These are phyloP conservation scores for Cutaneotrichosporon cyanovorans DNA, from an alignment of 1,284 basidiomycete genomes.

Conservation along the genomic window DNA sequence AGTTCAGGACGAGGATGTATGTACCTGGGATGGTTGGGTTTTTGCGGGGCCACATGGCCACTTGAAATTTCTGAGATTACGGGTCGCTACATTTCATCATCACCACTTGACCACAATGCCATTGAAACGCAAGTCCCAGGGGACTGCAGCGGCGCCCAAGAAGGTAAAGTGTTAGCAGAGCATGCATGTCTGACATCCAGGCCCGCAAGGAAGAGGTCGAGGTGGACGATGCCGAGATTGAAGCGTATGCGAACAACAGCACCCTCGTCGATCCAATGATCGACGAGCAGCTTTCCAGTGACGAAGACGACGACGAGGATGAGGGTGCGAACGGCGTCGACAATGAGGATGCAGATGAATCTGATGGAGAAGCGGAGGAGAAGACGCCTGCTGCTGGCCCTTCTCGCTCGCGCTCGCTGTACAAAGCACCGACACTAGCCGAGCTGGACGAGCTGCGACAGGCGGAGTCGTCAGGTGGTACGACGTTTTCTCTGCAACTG, in stretches of 20 bases:
- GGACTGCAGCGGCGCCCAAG: conserved; percentile 2
- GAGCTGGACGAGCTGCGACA: conserved; percentile 56
- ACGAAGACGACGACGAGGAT: conserved; percentile 16
- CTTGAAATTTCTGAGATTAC: conserved; percentile 9
- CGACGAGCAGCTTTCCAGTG: conserved; percentile 15
- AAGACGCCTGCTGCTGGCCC: conserved; percentile 27
- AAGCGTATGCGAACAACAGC: conserved; percentile 7
- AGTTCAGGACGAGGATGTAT: background rate
- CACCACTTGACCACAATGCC: conserved; percentile 11
- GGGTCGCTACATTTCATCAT: background rate
- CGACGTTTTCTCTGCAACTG: conserved; percentile 52
- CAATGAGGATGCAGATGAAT: conserved; percentile 31
- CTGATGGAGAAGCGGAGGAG: conserved; percentile 31
- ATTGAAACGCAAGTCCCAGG: conserved; percentile 13
- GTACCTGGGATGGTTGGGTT: no score
- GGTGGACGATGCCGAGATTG: conserved; percentile 17
- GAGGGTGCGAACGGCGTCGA: conserved; percentile 1
- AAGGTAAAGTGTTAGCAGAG: conserved; percentile 17
- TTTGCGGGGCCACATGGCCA: conserved; percentile 12
- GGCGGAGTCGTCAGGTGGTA: conserved; percentile 29
- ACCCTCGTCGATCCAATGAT: conserved; percentile 22
- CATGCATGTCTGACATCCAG: conserved; percentile 2
- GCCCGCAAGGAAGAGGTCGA: conserved; percentile 12
- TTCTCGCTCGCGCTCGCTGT: conserved; percentile 36
- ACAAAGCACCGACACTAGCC: conserved; percentile 50